phyloP scores from a whole-genome alignment of 306 rosid genomes.

The apple (Malus domestica) region ASM211411v1 NC_041799.1:6065001-6065500 shows the following conservation, averaged over 20 bases:
- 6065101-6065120: not conserved
- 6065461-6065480: slow-evolving; percentile 72
- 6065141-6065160: not conserved
- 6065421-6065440: slow-evolving; percentile 34
- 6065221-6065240: not conserved
- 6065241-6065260: slow-evolving; percentile 84
- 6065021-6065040: no score
- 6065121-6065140: not conserved
- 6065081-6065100: no score
- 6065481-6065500: slow-evolving; percentile 72
- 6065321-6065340: not conserved
- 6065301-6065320: slow-evolving; percentile 84
- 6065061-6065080: no score
- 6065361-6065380: not conserved
- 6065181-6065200: not conserved
- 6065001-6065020: no score
- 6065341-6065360: not conserved
- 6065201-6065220: not conserved
- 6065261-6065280: slow-evolving; percentile 92
- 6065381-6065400: not conserved
- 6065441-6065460: slow-evolving; percentile 54
- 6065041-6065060: no score
- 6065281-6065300: slow-evolving; percentile 82
- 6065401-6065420: slow-evolving; percentile 63
- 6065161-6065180: not conserved